Percentiles rank a stretch among this genome's conserved stretches.
Evolutionary conservation across 179 eudicot genomes (phyloP).

Genomic region (Silene noctiflora): DNA sequence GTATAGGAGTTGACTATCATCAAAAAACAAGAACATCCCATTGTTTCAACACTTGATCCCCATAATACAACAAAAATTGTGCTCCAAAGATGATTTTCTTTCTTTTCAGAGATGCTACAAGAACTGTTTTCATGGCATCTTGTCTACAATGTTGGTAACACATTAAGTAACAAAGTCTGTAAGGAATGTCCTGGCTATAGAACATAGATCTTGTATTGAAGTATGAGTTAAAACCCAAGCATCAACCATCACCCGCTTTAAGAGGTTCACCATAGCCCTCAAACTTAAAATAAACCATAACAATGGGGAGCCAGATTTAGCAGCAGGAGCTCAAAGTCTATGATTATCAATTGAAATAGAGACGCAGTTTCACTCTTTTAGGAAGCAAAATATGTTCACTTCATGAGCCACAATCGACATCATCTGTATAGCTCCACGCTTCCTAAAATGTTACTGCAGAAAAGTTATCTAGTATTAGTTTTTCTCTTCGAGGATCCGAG

Average conservation of each 20-base stretch:
- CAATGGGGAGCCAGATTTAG: constrained; percentile 7
- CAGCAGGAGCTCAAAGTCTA: constrained; percentile 19
- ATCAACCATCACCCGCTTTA: neutral
- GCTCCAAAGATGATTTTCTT: constrained; percentile 6
- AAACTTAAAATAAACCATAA: constrained; percentile 9
- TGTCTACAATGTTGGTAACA: neutral
- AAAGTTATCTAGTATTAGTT: constrained; percentile 33
- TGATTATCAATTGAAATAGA: constrained; percentile 16
- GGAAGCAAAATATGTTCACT: constrained; percentile 22
- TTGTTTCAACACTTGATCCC: neutral
- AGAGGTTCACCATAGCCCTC: constrained; percentile 14
- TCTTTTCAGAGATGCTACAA: neutral
- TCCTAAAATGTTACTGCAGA: constrained; percentile 33
- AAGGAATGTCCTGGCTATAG: neutral
- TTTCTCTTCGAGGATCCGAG: constrained; percentile 26
- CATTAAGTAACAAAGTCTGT: neutral
- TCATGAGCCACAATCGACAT: constrained; percentile 29
- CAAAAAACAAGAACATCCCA: neutral
- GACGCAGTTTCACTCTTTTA: constrained; percentile 23
- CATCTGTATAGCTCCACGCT: constrained; percentile 31
- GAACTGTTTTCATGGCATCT: neutral
- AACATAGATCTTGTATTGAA: neutral
- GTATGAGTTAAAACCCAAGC: neutral
- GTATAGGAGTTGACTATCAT: neutral
- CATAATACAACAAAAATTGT: neutral